Conservation (phyloP, 768 basidiomycete genomes). For the Macrolepiota albuminosa region DNA sequence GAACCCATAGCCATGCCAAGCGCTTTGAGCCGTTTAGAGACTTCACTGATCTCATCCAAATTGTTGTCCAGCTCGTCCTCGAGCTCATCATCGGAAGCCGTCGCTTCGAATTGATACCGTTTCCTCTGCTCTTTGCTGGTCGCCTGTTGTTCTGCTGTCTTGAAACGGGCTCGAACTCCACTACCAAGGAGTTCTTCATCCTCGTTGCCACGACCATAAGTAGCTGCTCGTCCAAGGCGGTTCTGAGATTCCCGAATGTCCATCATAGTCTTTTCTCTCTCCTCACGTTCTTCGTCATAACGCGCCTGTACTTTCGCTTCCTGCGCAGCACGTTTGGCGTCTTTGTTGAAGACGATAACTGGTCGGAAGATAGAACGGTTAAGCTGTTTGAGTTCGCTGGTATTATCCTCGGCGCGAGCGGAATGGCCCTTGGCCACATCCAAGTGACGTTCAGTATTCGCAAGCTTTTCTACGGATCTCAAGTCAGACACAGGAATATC, state of each 20-base stretch:
- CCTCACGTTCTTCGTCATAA: constrained; percentile 80
- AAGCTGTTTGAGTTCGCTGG: constrained; percentile 89
- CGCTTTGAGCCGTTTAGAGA: constrained; percentile 73
- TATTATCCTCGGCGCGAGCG: constrained; percentile 85
- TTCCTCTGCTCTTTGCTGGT: constrained; percentile 53
- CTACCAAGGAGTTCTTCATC: constrained; percentile 40
- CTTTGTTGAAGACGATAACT: constrained; percentile 90
- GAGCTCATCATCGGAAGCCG: constrained; percentile 86
- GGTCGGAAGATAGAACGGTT: constrained; percentile 95
- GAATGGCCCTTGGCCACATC: constrained; percentile 90
- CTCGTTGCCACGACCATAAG: constrained; percentile 46
- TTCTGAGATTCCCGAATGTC: constrained; percentile 87
- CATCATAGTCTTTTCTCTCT: constrained; percentile 80
- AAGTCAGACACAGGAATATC: background rate
- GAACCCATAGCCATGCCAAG: constrained; percentile 80
- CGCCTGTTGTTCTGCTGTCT: constrained; percentile 44
- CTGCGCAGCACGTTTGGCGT: constrained; percentile 81
- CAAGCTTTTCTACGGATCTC: constrained; percentile 63
- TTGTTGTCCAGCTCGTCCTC: constrained; percentile 95
- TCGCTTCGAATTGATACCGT: constrained; percentile 89
- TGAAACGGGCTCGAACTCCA: constrained; percentile 35
- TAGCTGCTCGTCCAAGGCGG: constrained; percentile 70
- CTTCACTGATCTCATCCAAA: constrained; percentile 77
- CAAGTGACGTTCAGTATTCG: constrained; percentile 91
- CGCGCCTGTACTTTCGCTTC: constrained; percentile 81